Base-by-base conservation (phyloP, 768 basidiomycete genomes). In the Amanita thiersii region DNA sequence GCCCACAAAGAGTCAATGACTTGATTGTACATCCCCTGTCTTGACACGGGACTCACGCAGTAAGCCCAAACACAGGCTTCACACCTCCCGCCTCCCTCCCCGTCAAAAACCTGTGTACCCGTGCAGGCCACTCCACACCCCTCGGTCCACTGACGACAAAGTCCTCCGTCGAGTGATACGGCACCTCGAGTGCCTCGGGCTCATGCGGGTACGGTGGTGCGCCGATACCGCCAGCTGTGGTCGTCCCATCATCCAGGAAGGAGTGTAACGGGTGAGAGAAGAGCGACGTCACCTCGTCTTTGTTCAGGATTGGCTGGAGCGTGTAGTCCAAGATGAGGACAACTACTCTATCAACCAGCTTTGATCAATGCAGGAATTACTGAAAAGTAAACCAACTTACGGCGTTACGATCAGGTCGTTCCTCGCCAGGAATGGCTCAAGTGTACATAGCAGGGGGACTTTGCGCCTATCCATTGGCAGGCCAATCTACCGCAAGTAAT, bases 1-100 rank as follows among this genome's bases (percentile, higher is more conserved):
- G 19, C 23, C 42, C 1, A 30, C 8, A 14, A 42, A 17, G 10
- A 29, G 23, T 20, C 7, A 29, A 38, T 30, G 19, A 29, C 14
- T 46, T 20, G 29, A 30, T 9, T 30, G 34, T 17, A 36, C 34
- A 9, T 36, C n/a, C n/a, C n/a, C n/a, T n/a, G n/a, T n/a, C n/a
- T n/a, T n/a, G n/a, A n/a, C n/a, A n/a, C 24, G 32, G 7, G 5
- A 73, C 84, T 48, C 56, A 92, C 88, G 89, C 79, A 20, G 90
- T 94, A 6, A 94, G 61, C 5, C 90, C 90, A 50, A 79, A 87
- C 0, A 93, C 76, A n/a, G 90, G 90, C 52, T 89, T 92, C 10
- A 88, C 74, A 0, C 90, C 89, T 10, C 81, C 79, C 2, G 72
- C 77, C 56, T 94, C 90, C 30, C 89, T 66, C 0, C 91, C 91